Conservation (phyloP, 1,284 basidiomycete genomes). For the Vanrija sp. region DNA sequence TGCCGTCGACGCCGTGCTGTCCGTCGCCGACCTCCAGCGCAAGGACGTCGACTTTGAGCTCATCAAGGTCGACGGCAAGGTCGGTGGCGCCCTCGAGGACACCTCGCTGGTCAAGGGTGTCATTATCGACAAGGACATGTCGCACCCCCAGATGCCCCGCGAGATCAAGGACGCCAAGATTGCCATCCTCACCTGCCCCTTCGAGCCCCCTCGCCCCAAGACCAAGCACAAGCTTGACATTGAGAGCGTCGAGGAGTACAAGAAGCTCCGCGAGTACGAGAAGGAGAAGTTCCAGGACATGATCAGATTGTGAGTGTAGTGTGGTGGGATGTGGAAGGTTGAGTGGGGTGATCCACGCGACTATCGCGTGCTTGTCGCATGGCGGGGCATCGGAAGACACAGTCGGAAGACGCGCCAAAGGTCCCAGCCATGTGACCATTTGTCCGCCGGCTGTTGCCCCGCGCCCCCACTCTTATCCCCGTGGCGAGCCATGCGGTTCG, state of each 20-base stretch:
- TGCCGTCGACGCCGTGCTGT: constrained; percentile 92
- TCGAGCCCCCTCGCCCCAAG: constrained; percentile 97
- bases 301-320: constrained; percentile 65
- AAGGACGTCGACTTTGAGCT: constrained; percentile 96
- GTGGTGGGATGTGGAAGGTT: not conserved
- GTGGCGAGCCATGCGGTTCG: too few species aligned
- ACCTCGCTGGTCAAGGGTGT: constrained; percentile 78
- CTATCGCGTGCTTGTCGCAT: too few species aligned
- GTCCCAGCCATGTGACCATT: too few species aligned
- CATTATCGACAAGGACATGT: constrained; percentile 99
- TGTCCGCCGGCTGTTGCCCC: too few species aligned
- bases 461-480: too few species aligned
- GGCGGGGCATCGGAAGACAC: not conserved
- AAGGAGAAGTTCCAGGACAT: constrained; percentile 93
- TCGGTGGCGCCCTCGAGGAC: constrained; percentile 93
- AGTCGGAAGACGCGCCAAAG: not conserved
- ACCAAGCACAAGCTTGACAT: constrained; percentile 99
- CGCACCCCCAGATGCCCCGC: constrained; percentile 95
- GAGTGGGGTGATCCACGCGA: too few species aligned
- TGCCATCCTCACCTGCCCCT: constrained; percentile 96
- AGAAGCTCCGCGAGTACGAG: constrained; percentile 90
- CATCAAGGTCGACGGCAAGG: constrained; percentile 99
- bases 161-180: constrained; percentile 82
- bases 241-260: constrained; percentile 95
- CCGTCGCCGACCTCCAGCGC: constrained; percentile 90